Conservation (phyloP, 768 basidiomycete species). For the Xerocomellus dryophilus region DNA sequence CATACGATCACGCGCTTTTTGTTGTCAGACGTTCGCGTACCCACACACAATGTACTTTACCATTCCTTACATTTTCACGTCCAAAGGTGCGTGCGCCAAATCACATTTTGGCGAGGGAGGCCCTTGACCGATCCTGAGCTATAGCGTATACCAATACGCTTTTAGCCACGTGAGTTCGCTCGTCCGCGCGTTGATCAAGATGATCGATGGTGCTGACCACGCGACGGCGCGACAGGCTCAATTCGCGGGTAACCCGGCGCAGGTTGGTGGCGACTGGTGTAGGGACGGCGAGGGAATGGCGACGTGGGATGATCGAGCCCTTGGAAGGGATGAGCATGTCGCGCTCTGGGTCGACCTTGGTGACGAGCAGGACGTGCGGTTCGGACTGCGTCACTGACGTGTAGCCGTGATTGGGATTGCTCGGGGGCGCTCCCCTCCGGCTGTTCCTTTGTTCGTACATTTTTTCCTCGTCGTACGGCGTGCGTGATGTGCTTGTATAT, state of each 20-base stretch:
- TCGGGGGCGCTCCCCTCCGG: no score
- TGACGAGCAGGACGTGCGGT: not conserved
- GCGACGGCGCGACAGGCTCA: not conserved
- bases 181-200: not conserved
- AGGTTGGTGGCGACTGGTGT: no score
- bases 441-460: no score
- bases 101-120: not conserved
- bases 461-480: no score
- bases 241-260: not conserved
- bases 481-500: no score
- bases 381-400: not conserved
- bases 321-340: not conserved
- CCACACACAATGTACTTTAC: not conserved
- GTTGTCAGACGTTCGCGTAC: not conserved
- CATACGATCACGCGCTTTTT: not conserved
- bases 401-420: no score
- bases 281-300: not conserved
- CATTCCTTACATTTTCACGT: not conserved
- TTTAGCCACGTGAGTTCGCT: not conserved
- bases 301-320: not conserved
- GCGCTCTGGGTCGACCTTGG: no score
- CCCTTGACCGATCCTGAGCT: not conserved
- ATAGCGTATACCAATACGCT: constrained; percentile 1
- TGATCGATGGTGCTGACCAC: not conserved
- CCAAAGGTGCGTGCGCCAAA: not conserved